Evolutionary conservation across 2,329 filamentous ascomycete genomes (phyloP).

Genomic region (Colletotrichum sp.): DNA sequence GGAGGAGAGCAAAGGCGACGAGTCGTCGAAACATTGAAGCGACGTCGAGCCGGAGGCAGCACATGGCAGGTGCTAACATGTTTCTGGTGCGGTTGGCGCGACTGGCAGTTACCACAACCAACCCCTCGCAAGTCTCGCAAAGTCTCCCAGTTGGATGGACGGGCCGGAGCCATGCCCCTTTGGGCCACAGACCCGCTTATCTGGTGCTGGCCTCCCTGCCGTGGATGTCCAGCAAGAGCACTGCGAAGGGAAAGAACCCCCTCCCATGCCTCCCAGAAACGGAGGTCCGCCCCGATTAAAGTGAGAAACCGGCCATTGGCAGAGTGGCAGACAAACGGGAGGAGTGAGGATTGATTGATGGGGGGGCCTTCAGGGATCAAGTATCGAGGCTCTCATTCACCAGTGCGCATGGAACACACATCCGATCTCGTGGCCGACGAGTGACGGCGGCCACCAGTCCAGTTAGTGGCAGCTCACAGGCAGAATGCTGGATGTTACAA

Average conservation of each 20-base stretch:
- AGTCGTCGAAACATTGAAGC: not conserved
- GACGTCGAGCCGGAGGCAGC: not conserved
- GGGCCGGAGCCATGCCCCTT: not conserved
- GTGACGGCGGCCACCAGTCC: not conserved
- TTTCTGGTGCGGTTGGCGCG: not conserved
- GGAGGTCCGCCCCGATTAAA: not conserved
- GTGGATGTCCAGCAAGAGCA: not conserved
- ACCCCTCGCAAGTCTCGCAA: slow-evolving; percentile 13
- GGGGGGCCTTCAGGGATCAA: slow-evolving; percentile 9
- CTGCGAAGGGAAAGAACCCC: not conserved
- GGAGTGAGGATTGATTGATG: not conserved
- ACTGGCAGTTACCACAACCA: slow-evolving; percentile 1
- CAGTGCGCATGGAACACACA: not conserved
- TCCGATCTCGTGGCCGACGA: not conserved
- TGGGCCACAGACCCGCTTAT: not conserved
- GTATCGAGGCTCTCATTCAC: not conserved
- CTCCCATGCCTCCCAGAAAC: not conserved
- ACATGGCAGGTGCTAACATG: not conserved
- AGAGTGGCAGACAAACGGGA: not conserved
- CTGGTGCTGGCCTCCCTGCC: not conserved
- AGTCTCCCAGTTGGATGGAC: slow-evolving; percentile 2
- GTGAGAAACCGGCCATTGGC: not conserved
- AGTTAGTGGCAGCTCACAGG: not conserved
- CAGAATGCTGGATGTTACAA: not conserved
- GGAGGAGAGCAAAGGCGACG: not conserved